Percentiles rank a stretch among this genome's conserved stretches.
phyloP scores from a whole-genome alignment of 768 basidiomycete genomes.

The Dacryopinax spathularia region DNA sequence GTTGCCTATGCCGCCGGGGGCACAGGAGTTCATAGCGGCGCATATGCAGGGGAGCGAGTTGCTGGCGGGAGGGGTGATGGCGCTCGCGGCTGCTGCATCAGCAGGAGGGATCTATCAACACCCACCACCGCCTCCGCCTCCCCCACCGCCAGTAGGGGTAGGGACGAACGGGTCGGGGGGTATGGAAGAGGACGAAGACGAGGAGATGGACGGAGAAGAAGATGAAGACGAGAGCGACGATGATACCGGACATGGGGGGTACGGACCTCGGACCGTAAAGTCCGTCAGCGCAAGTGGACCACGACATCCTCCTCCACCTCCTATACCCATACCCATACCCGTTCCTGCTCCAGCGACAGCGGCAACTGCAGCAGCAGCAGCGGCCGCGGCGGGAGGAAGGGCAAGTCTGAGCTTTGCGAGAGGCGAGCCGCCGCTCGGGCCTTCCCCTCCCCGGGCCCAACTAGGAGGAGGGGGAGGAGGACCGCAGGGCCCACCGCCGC shows the following conservation, averaged over 20 bases:
- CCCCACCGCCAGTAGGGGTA: not conserved
- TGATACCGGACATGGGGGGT: not conserved
- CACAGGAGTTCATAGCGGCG: not conserved
- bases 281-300: not conserved
- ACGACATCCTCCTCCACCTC: not conserved
- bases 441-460: not conserved
- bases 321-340: too few relatives aligned
- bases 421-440: not conserved
- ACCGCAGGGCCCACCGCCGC: not conserved
- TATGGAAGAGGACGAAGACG: not conserved
- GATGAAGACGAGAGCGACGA: constrained; percentile 2
- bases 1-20: not conserved
- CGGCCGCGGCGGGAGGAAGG: not conserved
- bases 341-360: too few relatives aligned
- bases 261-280: not conserved
- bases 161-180: not conserved
- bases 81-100: not conserved
- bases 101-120: not conserved
- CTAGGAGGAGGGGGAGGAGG: too few relatives aligned
- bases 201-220: not conserved
- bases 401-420: not conserved
- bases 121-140: not conserved
- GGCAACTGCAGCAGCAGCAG: too few relatives aligned
- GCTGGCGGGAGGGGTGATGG: not conserved
- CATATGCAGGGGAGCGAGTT: not conserved